Conservation (phyloP, 148 eudicot genomes). For the Chenopodium suecicum region DNA sequence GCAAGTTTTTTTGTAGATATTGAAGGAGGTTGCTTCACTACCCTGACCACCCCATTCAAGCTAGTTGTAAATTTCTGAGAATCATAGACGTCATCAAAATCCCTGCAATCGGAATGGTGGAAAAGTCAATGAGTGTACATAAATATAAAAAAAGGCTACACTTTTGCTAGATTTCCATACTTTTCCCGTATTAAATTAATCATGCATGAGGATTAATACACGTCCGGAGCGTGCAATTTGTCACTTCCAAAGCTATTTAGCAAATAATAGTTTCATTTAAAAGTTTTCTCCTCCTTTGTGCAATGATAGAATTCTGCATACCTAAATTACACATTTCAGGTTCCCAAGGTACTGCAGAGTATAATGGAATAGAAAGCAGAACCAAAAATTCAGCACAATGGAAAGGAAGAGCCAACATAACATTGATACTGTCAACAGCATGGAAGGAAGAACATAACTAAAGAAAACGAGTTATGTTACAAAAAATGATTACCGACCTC, state of each 20-base stretch:
- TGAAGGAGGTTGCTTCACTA: conserved; percentile 58
- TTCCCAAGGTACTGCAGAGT: neutral
- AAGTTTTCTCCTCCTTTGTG: neutral
- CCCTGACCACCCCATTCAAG: conserved; percentile 85
- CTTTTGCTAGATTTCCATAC: too few relatives aligned
- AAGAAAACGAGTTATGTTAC: neutral
- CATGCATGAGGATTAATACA: neutral
- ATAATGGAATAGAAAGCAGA: neutral
- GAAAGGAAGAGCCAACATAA: neutral
- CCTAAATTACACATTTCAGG: neutral
- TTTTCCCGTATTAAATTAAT: neutral
- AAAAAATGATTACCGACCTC: conserved; percentile 44
- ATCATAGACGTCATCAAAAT: conserved; percentile 79
- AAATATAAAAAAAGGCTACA: neutral
- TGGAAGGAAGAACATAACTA: neutral
- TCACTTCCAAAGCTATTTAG: neutral
- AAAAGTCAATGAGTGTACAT: neutral
- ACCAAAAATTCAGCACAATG: neutral
- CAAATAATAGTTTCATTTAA: neutral
- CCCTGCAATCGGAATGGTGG: conserved; percentile 44
- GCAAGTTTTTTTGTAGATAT: conserved; percentile 61
- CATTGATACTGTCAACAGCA: neutral
- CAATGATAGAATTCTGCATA: neutral
- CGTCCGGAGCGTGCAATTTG: conserved; percentile 4
- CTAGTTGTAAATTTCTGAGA: conserved; percentile 64